Evolutionary conservation across 2,329 filamentous ascomycete genomes (phyloP).

Genomic region (Didymella arachidicola): DNA sequence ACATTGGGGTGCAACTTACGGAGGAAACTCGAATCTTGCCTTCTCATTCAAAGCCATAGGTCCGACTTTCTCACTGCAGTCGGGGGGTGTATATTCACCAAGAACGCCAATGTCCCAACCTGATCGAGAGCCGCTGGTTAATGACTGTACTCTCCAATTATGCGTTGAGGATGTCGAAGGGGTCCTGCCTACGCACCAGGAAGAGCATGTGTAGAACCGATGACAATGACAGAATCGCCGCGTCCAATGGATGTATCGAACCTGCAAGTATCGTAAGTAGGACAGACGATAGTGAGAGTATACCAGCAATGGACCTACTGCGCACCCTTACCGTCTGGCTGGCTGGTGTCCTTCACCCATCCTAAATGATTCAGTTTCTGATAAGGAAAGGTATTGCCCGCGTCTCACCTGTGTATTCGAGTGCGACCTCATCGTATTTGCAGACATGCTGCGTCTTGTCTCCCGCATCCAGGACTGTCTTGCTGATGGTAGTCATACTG

Average conservation of each 20-base stretch:
- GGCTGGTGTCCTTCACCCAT: constrained; percentile 73
- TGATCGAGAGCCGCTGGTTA: constrained; percentile 27
- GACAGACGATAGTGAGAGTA: no score
- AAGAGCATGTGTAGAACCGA: constrained; percentile 61
- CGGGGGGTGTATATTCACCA: constrained; percentile 28
- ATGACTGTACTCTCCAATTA: background rate
- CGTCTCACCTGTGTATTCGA: constrained; percentile 78
- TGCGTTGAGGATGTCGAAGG: background rate
- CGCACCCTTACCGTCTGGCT: constrained; percentile 69
- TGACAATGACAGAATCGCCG: constrained; percentile 76
- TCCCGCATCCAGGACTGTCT: constrained; percentile 69
- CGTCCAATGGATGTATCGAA: constrained; percentile 88
- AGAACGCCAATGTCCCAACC: constrained; percentile 73
- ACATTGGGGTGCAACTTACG: constrained; percentile 59
- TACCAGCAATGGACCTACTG: constrained; percentile 63
- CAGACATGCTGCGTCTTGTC: constrained; percentile 66
- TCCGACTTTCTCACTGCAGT: constrained; percentile 20
- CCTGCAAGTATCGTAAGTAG: constrained; percentile 57
- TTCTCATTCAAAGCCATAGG: constrained; percentile 92
- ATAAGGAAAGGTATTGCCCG: background rate
- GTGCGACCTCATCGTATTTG: constrained; percentile 76
- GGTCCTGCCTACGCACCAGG: background rate
- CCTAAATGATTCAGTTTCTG: constrained; percentile 51
- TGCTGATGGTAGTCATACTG: constrained; percentile 68
- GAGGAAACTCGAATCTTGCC: constrained; percentile 80